Evolutionary conservation across 805 yeast species (phyloP).

Genomic region (Teunomyces pallodes): DNA sequence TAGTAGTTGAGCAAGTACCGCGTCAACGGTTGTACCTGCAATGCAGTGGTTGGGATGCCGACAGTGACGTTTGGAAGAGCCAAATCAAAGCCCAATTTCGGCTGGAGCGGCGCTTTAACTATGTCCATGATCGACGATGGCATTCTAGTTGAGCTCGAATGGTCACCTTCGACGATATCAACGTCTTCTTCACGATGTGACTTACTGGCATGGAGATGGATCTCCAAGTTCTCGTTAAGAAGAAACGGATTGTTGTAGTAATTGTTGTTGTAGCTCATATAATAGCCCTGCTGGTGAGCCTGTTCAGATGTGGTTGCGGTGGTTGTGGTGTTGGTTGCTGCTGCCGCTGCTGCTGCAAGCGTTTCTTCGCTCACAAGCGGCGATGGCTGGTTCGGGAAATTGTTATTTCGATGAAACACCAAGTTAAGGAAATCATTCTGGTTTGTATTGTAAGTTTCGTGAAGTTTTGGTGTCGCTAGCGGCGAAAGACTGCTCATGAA

Average conservation of each 20-base stretch:
- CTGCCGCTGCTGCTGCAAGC: slow-evolving; percentile 18
- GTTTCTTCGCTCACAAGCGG: slow-evolving; percentile 1
- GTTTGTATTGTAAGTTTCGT: slow-evolving; percentile 15
- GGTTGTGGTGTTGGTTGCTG: background rate
- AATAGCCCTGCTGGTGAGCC: slow-evolving; percentile 34
- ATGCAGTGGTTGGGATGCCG: slow-evolving; percentile 56
- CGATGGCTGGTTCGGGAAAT: slow-evolving; percentile 10
- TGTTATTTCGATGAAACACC: slow-evolving; percentile 47
- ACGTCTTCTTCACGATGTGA: slow-evolving; percentile 26
- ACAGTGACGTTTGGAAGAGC: slow-evolving; percentile 23
- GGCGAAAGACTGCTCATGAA: slow-evolving; percentile 34
- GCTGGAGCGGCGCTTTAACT: slow-evolving; percentile 35
- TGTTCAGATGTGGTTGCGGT: slow-evolving; percentile 11
- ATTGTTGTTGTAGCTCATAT: slow-evolving; percentile 38
- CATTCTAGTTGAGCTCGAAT: slow-evolving; percentile 40
- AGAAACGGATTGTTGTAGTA: slow-evolving; percentile 40
- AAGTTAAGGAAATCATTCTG: slow-evolving; percentile 50
- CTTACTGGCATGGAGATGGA: slow-evolving; percentile 43
- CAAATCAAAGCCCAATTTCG: slow-evolving; percentile 43
- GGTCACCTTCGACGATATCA: slow-evolving; percentile 33
- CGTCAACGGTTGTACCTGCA: slow-evolving; percentile 66
- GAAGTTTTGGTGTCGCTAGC: background rate
- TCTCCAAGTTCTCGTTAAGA: slow-evolving; percentile 36
- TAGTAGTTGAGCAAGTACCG: slow-evolving; percentile 72
- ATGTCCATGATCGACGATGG: slow-evolving; percentile 55